phyloP scores from a whole-genome alignment of 345 rosid genomes.

The Hypericum perforatum region DNA sequence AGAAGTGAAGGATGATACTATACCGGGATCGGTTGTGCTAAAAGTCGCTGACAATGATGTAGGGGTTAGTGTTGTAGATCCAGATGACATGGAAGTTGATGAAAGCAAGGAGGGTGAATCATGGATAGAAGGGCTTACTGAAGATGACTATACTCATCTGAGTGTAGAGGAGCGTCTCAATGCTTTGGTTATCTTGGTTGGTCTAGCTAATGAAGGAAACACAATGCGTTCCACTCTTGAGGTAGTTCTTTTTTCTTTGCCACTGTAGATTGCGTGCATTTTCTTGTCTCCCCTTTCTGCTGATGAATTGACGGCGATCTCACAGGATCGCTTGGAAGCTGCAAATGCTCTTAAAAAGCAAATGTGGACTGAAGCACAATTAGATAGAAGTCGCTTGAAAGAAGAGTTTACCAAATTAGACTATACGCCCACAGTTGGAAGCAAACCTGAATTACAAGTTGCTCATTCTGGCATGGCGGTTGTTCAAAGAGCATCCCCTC shows the following conservation, averaged over 20 bases:
- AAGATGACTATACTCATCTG: slow-evolving; percentile 69
- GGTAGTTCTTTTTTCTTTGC: slow-evolving; percentile 25
- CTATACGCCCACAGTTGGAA: slow-evolving; percentile 33
- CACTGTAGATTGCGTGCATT: neutral
- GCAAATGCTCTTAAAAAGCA: slow-evolving; percentile 85
- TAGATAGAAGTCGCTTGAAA: slow-evolving; percentile 68
- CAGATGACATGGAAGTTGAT: slow-evolving; percentile 45
- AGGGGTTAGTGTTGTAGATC: slow-evolving; percentile 16
- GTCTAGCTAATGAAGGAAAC: slow-evolving; percentile 72
- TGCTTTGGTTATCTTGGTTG: slow-evolving; percentile 64
- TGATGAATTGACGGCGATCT: neutral
- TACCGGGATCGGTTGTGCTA: neutral
- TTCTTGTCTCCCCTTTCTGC: slow-evolving; percentile 18
- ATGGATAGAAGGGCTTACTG: slow-evolving; percentile 82
- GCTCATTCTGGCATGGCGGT: slow-evolving; percentile 27
- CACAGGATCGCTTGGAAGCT: slow-evolving; percentile 84
- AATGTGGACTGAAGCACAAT: slow-evolving; percentile 89
- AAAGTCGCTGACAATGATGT: slow-evolving; percentile 20
- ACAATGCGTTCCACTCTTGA: slow-evolving; percentile 55
- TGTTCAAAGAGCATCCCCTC: slow-evolving; percentile 1
- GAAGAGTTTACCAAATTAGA: slow-evolving; percentile 52
- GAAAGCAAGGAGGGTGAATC: slow-evolving; percentile 58
- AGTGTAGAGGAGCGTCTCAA: slow-evolving; percentile 73
- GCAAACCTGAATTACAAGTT: slow-evolving; percentile 36
- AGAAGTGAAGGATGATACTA: too few species aligned